A percentile compares a stretch with the other conserved stretches of the same genome.
These are phyloP conservation scores for Flaveria linearis DNA, from an alignment of 129 eudicot species.

Conservation along the genomic window DNA sequence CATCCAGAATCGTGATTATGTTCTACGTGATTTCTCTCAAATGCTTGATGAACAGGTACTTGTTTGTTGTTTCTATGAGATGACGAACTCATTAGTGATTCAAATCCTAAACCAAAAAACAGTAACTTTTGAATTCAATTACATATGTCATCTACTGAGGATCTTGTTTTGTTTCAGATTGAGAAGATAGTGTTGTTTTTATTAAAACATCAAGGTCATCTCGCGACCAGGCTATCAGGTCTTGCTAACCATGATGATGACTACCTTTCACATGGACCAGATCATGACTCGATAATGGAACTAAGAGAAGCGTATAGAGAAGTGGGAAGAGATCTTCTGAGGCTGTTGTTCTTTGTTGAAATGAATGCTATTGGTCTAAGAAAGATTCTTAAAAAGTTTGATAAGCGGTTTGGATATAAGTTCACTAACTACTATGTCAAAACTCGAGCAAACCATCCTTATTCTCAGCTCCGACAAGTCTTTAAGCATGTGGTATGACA, in stretches of 20 bases:
- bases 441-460: conserved; percentile 73
- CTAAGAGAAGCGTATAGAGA: conserved; percentile 51
- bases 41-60: conserved; percentile 58
- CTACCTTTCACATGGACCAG: conserved; percentile 27
- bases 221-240: conserved; percentile 48
- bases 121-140: background rate
- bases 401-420: conserved; percentile 56
- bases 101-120: background rate
- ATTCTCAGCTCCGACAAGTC: conserved; percentile 65
- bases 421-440: conserved; percentile 62
- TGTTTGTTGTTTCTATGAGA: background rate
- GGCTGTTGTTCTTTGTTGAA: conserved; percentile 62
- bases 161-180: conserved; percentile 42
- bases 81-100: background rate
- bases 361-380: conserved; percentile 62
- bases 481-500: conserved; percentile 62
- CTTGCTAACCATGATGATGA: conserved; percentile 36
- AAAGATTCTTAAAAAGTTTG: conserved; percentile 65
- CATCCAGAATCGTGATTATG: conserved; percentile 34
- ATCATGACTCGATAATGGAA: conserved; percentile 36
- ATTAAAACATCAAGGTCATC: conserved; percentile 54
- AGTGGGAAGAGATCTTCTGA: conserved; percentile 58
- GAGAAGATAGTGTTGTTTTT: conserved; percentile 56
- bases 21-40: conserved; percentile 56
- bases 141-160: background rate